Evolutionary conservation across 106 monocot species (phyloP).

Genomic region (Acorus gramineus): DNA sequence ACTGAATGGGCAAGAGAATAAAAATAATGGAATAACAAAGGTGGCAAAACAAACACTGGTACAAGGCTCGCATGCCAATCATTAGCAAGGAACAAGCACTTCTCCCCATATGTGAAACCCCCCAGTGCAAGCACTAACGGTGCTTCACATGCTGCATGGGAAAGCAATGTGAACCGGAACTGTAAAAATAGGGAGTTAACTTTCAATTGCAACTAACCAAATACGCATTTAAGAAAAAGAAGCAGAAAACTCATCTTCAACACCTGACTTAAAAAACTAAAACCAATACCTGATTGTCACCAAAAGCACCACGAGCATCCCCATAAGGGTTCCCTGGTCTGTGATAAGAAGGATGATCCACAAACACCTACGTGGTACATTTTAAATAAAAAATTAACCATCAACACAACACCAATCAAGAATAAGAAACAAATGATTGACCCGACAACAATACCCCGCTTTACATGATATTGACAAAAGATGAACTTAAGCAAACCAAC

Average conservation of each 20-base stretch:
- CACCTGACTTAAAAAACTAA: neutral
- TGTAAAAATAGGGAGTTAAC: slow-evolving; percentile 19
- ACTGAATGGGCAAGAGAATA: neutral
- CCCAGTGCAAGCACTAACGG: slow-evolving; percentile 84
- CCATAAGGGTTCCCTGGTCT: slow-evolving; percentile 83
- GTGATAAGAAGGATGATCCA: slow-evolving; percentile 76
- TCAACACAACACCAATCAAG: neutral
- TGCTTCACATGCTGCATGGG: slow-evolving; percentile 92
- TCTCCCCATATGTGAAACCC: slow-evolving; percentile 79
- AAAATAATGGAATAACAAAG: neutral
- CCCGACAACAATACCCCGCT: neutral
- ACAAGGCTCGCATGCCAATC: slow-evolving; percentile 98
- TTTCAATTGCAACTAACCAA: too few relatives aligned
- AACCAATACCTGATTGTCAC: slow-evolving; percentile 73
- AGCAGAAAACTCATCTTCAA: too few relatives aligned
- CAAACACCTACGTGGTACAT: slow-evolving; percentile 56
- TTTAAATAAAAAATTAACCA: neutral
- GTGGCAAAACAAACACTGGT: slow-evolving; percentile 48
- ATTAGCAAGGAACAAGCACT: slow-evolving; percentile 80
- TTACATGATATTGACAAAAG: neutral
- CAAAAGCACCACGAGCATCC: slow-evolving; percentile 63
- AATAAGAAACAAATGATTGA: neutral
- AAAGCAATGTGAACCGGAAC: slow-evolving; percentile 80
- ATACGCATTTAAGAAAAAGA: too few relatives aligned
- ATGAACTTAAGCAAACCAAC: too few relatives aligned